phyloP scores from a whole-genome alignment of 768 basidiomycete species.

The Tulasnella sp. region DNA sequence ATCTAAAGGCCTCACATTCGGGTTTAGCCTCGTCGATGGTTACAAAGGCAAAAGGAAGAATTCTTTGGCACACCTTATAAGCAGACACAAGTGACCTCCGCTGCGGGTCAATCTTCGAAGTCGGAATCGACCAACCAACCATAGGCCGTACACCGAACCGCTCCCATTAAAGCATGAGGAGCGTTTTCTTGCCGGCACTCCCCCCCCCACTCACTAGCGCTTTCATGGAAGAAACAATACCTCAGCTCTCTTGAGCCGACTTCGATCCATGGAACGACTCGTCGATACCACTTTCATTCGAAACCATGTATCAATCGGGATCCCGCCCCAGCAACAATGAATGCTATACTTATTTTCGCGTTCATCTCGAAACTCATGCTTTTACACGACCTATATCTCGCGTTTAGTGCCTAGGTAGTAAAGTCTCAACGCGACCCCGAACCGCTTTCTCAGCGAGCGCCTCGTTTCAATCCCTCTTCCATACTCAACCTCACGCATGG shows the following conservation, averaged over 20 bases:
- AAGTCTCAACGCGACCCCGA: background rate
- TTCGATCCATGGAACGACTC: background rate
- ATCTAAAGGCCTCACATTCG: background rate
- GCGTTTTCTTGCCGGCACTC: background rate
- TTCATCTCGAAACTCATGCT: background rate
- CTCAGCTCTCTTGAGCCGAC: background rate
- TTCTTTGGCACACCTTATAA: background rate
- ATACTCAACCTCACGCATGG: no score
- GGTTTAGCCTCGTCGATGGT: slow-evolving; percentile 24
- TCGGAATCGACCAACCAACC: background rate
- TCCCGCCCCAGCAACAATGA: background rate
- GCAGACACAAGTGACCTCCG: background rate
- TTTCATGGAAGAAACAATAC: background rate
- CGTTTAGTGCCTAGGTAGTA: background rate
- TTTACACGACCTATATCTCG: background rate
- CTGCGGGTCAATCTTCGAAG: background rate
- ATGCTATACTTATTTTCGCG: background rate
- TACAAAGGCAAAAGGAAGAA: slow-evolving; percentile 19
- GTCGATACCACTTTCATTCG: background rate
- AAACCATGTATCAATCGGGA: background rate
- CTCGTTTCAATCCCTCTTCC: no score
- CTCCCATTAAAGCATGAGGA: background rate
- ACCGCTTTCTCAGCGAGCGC: background rate
- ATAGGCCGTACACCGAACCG: background rate
- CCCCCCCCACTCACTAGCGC: background rate